Base-by-base conservation (phyloP, 140 eudicot species). In the Stevia rebaudiana region DNA sequence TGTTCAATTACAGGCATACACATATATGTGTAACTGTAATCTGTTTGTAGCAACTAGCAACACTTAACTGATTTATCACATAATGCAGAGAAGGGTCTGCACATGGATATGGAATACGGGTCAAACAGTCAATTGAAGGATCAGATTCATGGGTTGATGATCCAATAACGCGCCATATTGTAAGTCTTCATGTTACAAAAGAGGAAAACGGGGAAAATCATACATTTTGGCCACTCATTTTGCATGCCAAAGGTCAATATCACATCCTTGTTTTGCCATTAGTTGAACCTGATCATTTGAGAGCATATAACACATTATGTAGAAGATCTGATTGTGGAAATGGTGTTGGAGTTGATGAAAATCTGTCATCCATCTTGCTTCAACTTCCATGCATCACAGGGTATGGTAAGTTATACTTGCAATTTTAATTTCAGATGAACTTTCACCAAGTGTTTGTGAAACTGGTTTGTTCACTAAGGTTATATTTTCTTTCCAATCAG, bases 71-170 rank as follows among this genome's bases (percentile, higher is more conserved):
- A 49, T 68, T 70, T 54, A 24, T 30, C 54, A 10, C 37, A 47
- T 53, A 30, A 36, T 74, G 65, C 78, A 94, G 99, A 83, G 99
- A 94, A 77, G 99, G 99, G 54, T 88, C 99, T 81, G 81, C 76
- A 49, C 95, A 78, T 50, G 97, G 99, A 57, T 85, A 62, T 74
- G 99, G 99, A 53, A 73, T 94, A 70, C 94, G 97, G 67, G 74
- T 74, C 42, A 77, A 74, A 61, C 90, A 85, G 70, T 88, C 99
- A 59, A 74, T 79, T 48, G 76, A 88, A 80, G 99, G 95, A 65
- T 94, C 99, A 50, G 99, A 94, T 78, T 94, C 99, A 30, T 94
- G 99, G 99, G 88, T 86, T 58, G 99, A 88, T 85, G 99, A 88
- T 76, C 97, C 99, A 67, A 81, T 94, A 42, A 83, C 82, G 70